A percentile compares a stretch with the other conserved stretches of the same genome.
These are phyloP conservation scores for Aspergillus piperis DNA, from an alignment of 2,329 filamentous ascomycete species.

Conservation along the genomic window DNA sequence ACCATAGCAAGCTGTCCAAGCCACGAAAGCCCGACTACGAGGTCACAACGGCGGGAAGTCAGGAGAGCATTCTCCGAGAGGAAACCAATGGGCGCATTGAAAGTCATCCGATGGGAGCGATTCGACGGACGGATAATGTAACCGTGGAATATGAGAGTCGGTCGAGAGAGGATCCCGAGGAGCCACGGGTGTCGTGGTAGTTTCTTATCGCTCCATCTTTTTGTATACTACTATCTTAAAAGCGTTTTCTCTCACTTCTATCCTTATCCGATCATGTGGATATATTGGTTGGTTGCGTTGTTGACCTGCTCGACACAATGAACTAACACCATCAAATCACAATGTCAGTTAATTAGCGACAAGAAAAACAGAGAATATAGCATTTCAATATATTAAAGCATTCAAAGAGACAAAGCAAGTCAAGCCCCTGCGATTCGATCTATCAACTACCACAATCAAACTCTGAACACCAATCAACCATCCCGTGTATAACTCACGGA, in stretches of 20 bases:
- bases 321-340: too few species aligned
- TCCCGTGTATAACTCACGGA: neutral
- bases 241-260: neutral
- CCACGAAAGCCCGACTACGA: conserved; percentile 5
- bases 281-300: too few species aligned
- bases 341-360: neutral
- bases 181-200: neutral
- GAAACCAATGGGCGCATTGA: neutral
- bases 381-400: neutral
- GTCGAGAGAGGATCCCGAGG: neutral
- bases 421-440: neutral
- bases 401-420: neutral
- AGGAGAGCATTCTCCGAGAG: conserved; percentile 24
- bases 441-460: neutral
- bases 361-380: neutral
- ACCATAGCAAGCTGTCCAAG: conserved; percentile 5
- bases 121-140: conserved; percentile 25
- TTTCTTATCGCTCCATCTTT: neutral
- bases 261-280: neutral
- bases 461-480: neutral
- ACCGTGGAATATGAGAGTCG: conserved; percentile 23
- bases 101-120: conserved; percentile 14
- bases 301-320: too few species aligned
- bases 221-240: neutral
- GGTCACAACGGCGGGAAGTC: conserved; percentile 16